Conservation (phyloP, 2,329 filamentous ascomycete species). For the Fusarium sp. region DNA sequence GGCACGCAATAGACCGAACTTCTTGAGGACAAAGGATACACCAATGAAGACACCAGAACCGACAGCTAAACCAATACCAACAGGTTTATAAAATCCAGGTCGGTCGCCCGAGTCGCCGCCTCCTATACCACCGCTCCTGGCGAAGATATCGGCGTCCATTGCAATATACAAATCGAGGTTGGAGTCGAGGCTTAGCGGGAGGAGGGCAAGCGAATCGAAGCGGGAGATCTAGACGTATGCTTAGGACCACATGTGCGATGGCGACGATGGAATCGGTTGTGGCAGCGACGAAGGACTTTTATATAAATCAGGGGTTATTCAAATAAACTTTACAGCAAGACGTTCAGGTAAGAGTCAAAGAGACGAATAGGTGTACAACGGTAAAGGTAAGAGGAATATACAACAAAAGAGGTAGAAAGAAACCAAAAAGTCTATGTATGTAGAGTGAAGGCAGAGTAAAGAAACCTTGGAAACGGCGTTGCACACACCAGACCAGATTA, state of each 20-base stretch:
- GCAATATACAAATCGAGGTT: background rate
- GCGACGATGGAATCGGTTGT: constrained; percentile 27
- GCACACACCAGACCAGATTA: constrained; percentile 16
- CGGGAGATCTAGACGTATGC: constrained; percentile 19
- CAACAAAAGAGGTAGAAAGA: constrained; percentile 15
- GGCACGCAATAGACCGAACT: constrained; percentile 87
- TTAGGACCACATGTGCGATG: constrained; percentile 45
- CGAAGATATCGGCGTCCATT: constrained; percentile 44
- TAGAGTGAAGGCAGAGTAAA: constrained; percentile 16
- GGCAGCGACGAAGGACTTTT: constrained; percentile 37
- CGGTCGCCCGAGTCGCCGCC: constrained; percentile 46
- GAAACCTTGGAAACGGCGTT: constrained; percentile 40
- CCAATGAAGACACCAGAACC: constrained; percentile 94
- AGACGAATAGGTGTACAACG: background rate
- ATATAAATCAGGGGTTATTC: constrained; percentile 19
- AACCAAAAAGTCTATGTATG: constrained; percentile 4
- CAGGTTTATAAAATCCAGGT: constrained; percentile 77
- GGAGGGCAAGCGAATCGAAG: constrained; percentile 15
- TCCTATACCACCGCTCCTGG: constrained; percentile 33
- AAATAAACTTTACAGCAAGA: constrained; percentile 2
- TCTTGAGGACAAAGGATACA: constrained; percentile 94
- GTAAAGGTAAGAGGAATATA: constrained; percentile 9
- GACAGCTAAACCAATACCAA: constrained; percentile 88
- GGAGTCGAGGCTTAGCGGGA: background rate
- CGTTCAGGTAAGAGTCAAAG: background rate